Conservation (phyloP, 2,329 filamentous ascomycete genomes). For the Calonectria naviculata region DNA sequence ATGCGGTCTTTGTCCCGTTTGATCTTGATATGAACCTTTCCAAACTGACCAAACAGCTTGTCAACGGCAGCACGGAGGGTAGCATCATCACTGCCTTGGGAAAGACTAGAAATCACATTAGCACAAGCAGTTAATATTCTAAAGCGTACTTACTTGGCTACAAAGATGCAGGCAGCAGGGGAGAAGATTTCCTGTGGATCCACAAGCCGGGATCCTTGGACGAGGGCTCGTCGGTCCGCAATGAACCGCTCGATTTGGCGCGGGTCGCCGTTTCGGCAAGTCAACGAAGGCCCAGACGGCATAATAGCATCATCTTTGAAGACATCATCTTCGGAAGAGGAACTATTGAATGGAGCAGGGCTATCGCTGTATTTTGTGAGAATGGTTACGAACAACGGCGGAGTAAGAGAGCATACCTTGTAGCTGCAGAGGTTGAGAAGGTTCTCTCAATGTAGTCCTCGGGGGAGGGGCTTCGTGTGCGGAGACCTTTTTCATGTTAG, state of each 20-base stretch:
- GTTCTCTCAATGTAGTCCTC: neutral
- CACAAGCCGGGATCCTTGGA: conserved; percentile 21
- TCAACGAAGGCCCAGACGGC: neutral
- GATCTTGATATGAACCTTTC: conserved; percentile 71
- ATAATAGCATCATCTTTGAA: neutral
- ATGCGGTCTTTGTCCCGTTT: conserved; percentile 67
- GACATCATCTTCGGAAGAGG: neutral
- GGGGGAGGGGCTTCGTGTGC: neutral
- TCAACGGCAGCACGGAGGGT: conserved; percentile 65
- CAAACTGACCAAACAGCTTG: conserved; percentile 63
- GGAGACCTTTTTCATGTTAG: neutral
- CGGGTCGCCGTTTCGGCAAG: neutral
- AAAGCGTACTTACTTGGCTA: conserved; percentile 68
- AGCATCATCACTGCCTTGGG: conserved; percentile 60
- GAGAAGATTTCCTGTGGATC: conserved; percentile 66
- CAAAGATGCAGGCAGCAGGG: conserved; percentile 70
- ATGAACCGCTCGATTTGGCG: neutral
- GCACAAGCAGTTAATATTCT: neutral
- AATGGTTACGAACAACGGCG: neutral
- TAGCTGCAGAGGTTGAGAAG: neutral
- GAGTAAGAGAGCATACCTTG: neutral
- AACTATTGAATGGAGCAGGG: neutral
- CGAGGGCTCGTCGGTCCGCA: neutral
- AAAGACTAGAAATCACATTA: conserved; percentile 54
- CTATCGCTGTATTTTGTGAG: neutral